A percentile compares a stretch with the other conserved stretches of the same genome.
Conservation (phyloP, 164 flowering plant genomes). For the Brasenia schreberi region DNA sequence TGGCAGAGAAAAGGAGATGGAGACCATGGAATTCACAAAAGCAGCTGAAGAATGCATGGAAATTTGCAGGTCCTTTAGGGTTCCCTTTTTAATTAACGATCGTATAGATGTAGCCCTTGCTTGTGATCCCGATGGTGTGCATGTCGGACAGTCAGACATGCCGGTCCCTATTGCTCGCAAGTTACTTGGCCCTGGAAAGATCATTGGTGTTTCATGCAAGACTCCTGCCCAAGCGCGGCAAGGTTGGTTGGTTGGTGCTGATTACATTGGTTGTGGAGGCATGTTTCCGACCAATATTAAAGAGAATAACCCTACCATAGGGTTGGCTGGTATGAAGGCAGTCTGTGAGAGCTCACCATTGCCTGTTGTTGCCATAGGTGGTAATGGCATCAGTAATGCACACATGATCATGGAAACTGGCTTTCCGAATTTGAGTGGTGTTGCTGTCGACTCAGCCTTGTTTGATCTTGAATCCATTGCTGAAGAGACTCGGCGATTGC, state of each 20-base stretch:
- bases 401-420: constrained; percentile 46
- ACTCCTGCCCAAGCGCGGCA: constrained; percentile 70
- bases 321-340: constrained; percentile 57
- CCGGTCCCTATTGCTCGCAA: constrained; percentile 43
- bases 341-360: constrained; percentile 64
- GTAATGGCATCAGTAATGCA: constrained; percentile 62
- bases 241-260: constrained; percentile 85
- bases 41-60: constrained; percentile 52
- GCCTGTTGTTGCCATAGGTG: constrained; percentile 96
- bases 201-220: constrained; percentile 90
- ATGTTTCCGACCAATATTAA: constrained; percentile 77
- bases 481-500: constrained; percentile 37
- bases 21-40: constrained; percentile 59
- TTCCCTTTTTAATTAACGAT: constrained; percentile 77
- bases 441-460: constrained; percentile 84
- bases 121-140: constrained; percentile 90
- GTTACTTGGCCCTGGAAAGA: constrained; percentile 82
- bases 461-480: constrained; percentile 61
- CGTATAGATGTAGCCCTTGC: constrained; percentile 86
- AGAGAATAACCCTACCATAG: constrained; percentile 62
- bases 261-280: constrained; percentile 92
- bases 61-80: constrained; percentile 46
- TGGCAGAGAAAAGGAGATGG: constrained; percentile 73
- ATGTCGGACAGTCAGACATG: constrained; percentile 96
- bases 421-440: constrained; percentile 53